Conservation (phyloP, 2,329 filamentous ascomycete genomes). For the Escovopsis sp. region DNA sequence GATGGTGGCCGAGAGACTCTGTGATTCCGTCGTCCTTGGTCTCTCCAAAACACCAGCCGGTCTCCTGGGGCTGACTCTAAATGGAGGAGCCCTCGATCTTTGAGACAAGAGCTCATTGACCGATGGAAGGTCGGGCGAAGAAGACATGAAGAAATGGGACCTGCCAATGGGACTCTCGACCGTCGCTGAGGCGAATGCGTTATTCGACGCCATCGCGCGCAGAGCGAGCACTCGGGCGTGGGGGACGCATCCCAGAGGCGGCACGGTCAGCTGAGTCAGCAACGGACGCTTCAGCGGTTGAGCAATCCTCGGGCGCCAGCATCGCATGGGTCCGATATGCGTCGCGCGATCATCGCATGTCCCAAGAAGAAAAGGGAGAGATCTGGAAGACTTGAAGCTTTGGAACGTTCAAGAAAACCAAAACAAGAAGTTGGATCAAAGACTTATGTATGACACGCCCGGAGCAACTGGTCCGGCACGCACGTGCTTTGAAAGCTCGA, state of each 20-base stretch:
- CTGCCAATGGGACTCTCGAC: conserved; percentile 17
- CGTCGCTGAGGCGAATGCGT: conserved; percentile 18
- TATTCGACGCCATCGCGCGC: conserved; percentile 19
- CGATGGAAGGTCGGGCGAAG: conserved; percentile 41
- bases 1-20: not conserved
- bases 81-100: conserved; percentile 14
- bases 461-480: too few relatives aligned
- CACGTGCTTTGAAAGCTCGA: not conserved
- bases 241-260: conserved; percentile 29
- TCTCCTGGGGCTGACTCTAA: conserved; percentile 23
- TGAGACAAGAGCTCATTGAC: conserved; percentile 33
- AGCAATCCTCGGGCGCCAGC: too few relatives aligned
- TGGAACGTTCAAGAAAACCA: too few relatives aligned
- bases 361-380: too few relatives aligned
- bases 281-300: too few relatives aligned
- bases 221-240: conserved; percentile 22
- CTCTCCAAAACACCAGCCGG: conserved; percentile 20
- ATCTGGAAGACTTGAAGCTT: too few relatives aligned
- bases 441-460: too few relatives aligned
- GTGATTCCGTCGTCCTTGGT: not conserved
- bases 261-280: conserved; percentile 16
- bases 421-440: too few relatives aligned
- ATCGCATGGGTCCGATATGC: too few relatives aligned
- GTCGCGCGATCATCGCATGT: too few relatives aligned
- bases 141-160: conserved; percentile 23